Percentiles rank a stretch among this genome's conserved stretches.
Conservation (phyloP, 768 basidiomycete species). For the Auricularia sp. region DNA sequence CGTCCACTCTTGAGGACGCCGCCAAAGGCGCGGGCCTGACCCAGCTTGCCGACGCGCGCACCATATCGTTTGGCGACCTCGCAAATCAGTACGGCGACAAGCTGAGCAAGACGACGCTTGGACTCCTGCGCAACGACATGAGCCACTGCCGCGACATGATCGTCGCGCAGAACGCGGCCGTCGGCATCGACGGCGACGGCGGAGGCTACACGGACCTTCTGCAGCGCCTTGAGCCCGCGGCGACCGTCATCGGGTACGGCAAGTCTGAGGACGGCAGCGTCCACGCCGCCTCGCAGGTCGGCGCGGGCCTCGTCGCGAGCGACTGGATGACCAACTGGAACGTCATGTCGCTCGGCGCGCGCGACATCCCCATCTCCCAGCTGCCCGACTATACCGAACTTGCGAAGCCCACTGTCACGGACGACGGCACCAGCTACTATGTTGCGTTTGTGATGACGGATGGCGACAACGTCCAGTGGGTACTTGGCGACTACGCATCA, state of each 20-base stretch:
- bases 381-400: not conserved
- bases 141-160: not conserved
- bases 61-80: not conserved
- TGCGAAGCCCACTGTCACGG: not conserved
- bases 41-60: not conserved
- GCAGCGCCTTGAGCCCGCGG: not conserved
- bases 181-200: not conserved
- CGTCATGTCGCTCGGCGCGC: not conserved
- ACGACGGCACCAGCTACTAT: not conserved
- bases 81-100: not conserved
- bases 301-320: not conserved
- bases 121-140: not conserved
- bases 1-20: not conserved
- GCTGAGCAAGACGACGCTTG: not conserved
- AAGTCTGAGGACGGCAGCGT: not conserved
- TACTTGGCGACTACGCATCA: not conserved
- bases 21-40: not conserved
- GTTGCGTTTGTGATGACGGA: not conserved
- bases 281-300: not conserved
- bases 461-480: not conserved
- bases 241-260: not conserved
- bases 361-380: not conserved
- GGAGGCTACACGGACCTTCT: not conserved
- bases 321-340: not conserved
- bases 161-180: not conserved